Base-by-base conservation (phyloP, 2,329 filamentous ascomycete species). In the Aquanectria penicillioides region DNA sequence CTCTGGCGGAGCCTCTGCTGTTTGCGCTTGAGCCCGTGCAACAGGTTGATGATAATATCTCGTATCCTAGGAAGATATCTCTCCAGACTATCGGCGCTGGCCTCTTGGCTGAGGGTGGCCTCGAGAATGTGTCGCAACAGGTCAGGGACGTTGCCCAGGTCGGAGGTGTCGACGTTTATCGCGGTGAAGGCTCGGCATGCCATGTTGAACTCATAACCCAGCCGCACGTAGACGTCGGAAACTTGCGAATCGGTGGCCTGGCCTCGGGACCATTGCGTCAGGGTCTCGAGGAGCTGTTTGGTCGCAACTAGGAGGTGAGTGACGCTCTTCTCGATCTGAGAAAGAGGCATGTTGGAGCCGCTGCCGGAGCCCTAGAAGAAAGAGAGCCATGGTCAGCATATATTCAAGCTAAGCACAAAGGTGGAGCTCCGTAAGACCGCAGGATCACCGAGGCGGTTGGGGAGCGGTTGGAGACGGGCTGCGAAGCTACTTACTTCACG, bases 191-290 rank as follows among this genome's bases (percentile, higher is more conserved):
- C 94, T 54, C 95, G 90, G 76, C 94, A 98, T 23, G 95, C 95
- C 81, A 99, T 95, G 78, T 99, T 99, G 84, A 99, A 99, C 78
- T 99, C 95, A 78, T 99, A 99, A 41, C 95, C 95, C 61, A 99
- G 81, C 61, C 95, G 90, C 60, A 99, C 95, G 74, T 99, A 99
- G 69, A 99, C 95, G 75, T 99, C 95, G 11, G 95, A 98, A 59
- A 99, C 95, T 75, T 98, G 92, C 61, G 90, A 91, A 78, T 99
- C 95, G 63, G 93, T 94, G 52, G 95, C 94, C 70, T 91, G 89
- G 62, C 92, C 90, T 56, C 94, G 92, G 59, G 95, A 99, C 95
- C 95, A 99, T 83, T 97, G 91, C 41, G 95, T 99, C 62, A 99
- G 83, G 6, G 94, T 99, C 80, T 99, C 95, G 62, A 99, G 89